These are phyloP conservation scores for Cryptosporidium ubiquitum DNA, from an alignment of 169 alveolate species.

Conservation along the genomic window DNA sequence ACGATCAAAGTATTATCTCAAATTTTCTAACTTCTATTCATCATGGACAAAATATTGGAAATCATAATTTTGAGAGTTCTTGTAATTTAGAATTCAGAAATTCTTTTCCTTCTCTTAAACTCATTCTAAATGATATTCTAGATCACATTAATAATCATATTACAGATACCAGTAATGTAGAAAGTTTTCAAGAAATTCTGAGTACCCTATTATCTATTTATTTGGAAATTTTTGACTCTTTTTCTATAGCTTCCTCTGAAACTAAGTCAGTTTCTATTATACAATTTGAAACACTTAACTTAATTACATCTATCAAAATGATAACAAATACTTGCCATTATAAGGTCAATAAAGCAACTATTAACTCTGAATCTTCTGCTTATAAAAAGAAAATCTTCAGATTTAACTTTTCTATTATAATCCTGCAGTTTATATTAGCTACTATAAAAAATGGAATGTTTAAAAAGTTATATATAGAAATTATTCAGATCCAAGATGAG, in stretches of 20 bases:
- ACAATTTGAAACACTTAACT: neutral
- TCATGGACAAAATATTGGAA: neutral
- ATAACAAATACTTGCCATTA: neutral
- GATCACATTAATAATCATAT: neutral
- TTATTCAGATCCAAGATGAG: neutral
- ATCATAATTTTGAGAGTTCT: neutral
- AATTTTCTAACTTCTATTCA: neutral
- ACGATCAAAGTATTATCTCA: slow-evolving; percentile 14
- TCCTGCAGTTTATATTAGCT: neutral
- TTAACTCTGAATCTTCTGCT: neutral
- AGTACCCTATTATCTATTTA: neutral
- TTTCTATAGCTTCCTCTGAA: neutral
- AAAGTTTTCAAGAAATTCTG: neutral
- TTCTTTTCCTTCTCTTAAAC: slow-evolving; percentile 3
- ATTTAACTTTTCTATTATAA: neutral
- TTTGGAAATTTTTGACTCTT: neutral
- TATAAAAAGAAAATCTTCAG: neutral
- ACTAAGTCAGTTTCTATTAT: neutral
- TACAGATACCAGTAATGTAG: neutral
- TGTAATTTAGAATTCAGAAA: slow-evolving; percentile 3
- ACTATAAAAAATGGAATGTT: neutral
- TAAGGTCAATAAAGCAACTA: neutral
- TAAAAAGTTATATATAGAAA: neutral
- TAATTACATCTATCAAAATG: neutral
- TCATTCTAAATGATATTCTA: neutral